Evolutionary conservation across 179 eudicot genomes (phyloP), one percentile per base, ranked within the genome.

Genomic region (Pouteria campechiana): DNA sequence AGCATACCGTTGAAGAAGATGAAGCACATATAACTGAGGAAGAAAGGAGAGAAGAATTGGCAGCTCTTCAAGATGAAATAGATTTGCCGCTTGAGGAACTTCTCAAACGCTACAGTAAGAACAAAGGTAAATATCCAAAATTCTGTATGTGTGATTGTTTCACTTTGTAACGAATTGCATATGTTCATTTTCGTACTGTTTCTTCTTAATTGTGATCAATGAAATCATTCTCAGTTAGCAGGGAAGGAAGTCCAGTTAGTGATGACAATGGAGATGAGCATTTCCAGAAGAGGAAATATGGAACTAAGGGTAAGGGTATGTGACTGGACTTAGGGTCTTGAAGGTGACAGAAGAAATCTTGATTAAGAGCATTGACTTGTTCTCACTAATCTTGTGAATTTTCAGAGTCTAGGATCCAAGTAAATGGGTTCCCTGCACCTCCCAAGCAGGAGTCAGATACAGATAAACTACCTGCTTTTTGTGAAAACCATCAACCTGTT

Each of bases 1-100:
- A 87, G 66, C 78, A 55, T 68, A 92, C 99, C 12, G 67, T 87
- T 37, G 99, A 92, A 63, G 88, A 77, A 69, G 99, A 92, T 64
- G 99, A 92, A 64, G 99, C 96, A 54, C 64, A 70, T 35, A 86
- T 86, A 63, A 87, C 99, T 6, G 74, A 61, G 57, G 94, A 79
- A 53, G 99, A 82, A 63, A 69, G 96, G 52, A 67, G 65, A 50
- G 99, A 87, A 58, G 96, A 92, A 58, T 63, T 92, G 60, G 75
- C 57, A 52, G 96, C 92, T 38, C 63, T 92, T 48, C 81, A 75
- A 41, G 54, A 68, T 69, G 99, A 92, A 78, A 64, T 67, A 41
- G 94, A 87, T 56, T 41, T 92, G 55, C 99, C 99, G 32, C 64
- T 92, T 3, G 88, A 83, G 52, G 94, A 79, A 79, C 53, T 92